phyloP scores from a whole-genome alignment of 2,329 filamentous ascomycete genomes.

The Orbilia oligospora region DNA sequence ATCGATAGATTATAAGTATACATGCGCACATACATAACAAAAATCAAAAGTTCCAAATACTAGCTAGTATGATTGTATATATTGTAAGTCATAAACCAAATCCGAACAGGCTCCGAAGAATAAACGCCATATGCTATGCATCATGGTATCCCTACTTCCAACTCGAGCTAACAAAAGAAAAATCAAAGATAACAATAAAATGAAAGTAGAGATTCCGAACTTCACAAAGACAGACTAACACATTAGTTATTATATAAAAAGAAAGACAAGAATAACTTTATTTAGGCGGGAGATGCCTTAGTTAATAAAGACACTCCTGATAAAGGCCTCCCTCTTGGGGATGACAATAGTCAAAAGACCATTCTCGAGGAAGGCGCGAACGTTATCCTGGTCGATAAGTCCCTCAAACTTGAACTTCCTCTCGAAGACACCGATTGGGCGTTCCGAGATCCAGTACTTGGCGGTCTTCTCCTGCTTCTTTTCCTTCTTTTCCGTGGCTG shows the following conservation, averaged over 20 bases:
- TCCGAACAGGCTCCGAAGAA: slow-evolving; percentile 23
- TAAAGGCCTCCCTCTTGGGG: slow-evolving; percentile 74
- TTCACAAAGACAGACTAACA: slow-evolving; percentile 13
- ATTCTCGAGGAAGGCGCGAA: slow-evolving; percentile 76
- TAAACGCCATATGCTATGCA: slow-evolving; percentile 59
- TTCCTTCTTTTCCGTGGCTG: slow-evolving; percentile 61
- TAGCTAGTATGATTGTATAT: slow-evolving; percentile 45
- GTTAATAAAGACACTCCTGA: slow-evolving; percentile 53
- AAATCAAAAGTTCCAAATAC: slow-evolving; percentile 6
- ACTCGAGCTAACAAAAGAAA: slow-evolving; percentile 15
- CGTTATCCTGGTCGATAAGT: slow-evolving; percentile 75
- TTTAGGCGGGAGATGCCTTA: slow-evolving; percentile 25
- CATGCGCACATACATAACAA: slow-evolving; percentile 26
- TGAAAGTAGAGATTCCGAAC: slow-evolving; percentile 23
- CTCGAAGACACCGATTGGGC: slow-evolving; percentile 77
- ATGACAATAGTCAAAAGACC: slow-evolving; percentile 76
- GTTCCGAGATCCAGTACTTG: slow-evolving; percentile 81
- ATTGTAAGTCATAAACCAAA: slow-evolving; percentile 4
- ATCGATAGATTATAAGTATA: slow-evolving; percentile 11
- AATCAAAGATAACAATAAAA: slow-evolving; percentile 3
- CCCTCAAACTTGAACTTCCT: slow-evolving; percentile 78
- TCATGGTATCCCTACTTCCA: slow-evolving; percentile 51
- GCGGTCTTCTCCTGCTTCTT: slow-evolving; percentile 65
- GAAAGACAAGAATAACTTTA: slow-evolving; percentile 12
- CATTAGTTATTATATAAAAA: slow-evolving; percentile 6